These are phyloP conservation scores for Trichophyton benhamiae DNA, from an alignment of 2,329 filamentous ascomycete genomes.

Conservation along the genomic window DNA sequence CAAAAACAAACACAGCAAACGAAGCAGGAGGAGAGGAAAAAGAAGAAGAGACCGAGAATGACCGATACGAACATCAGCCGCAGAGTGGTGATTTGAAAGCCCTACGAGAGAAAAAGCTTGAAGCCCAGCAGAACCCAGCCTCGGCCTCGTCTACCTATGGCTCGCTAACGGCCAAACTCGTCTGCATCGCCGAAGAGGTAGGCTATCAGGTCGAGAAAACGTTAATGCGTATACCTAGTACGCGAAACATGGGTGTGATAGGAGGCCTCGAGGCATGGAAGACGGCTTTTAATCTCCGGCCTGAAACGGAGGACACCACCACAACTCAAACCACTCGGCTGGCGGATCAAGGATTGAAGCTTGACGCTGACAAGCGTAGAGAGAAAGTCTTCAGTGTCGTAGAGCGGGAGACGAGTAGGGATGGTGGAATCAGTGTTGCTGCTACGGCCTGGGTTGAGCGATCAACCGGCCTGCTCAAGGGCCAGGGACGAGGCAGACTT, in stretches of 20 bases:
- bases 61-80: conserved; percentile 16
- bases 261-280: conserved; percentile 34
- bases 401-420: conserved; percentile 38
- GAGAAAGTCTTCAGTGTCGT: conserved; percentile 45
- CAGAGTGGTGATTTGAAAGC: conserved; percentile 30
- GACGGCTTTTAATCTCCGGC: not conserved
- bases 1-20: conserved; percentile 4
- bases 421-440: conserved; percentile 34
- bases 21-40: conserved; percentile 4
- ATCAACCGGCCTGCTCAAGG: conserved; percentile 36
- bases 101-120: conserved; percentile 26
- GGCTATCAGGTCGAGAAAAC: conserved; percentile 71
- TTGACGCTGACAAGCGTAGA: conserved; percentile 30
- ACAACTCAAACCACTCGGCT: not conserved
- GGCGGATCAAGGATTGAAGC: not conserved
- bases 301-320: not conserved
- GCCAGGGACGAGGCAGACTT: conserved; percentile 30
- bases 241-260: conserved; percentile 14
- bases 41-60: not conserved
- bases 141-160: conserved; percentile 60
- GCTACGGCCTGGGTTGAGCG: conserved; percentile 42
- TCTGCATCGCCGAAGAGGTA: conserved; percentile 55
- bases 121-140: conserved; percentile 22
- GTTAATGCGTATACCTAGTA: conserved; percentile 65
- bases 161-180: conserved; percentile 68